A percentile compares a stretch with the other conserved stretches of the same genome.
phyloP scores from a whole-genome alignment of 2,329 filamentous ascomycete species.

The Ceratocystis colombiana region DNA sequence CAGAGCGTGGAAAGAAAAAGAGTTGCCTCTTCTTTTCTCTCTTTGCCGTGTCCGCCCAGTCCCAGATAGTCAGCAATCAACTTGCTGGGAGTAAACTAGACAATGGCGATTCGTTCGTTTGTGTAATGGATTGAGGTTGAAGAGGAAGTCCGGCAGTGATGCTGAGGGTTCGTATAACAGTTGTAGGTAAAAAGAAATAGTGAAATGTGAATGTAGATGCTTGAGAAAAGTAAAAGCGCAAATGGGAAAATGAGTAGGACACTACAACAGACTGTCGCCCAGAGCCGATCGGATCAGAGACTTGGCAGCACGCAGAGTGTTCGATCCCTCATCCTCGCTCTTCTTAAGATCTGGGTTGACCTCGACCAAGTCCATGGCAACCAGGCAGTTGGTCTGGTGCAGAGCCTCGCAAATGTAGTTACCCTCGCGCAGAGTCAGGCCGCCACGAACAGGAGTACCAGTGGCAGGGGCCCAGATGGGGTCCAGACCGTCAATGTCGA shows the following conservation, averaged over 20 bases:
- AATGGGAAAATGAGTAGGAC: background rate
- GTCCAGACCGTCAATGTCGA: conserved; percentile 93
- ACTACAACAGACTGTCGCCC: conserved; percentile 74
- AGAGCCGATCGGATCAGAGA: conserved; percentile 84
- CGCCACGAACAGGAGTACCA: conserved; percentile 86
- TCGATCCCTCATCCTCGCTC: conserved; percentile 51
- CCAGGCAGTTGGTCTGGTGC: conserved; percentile 65
- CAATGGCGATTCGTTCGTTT: conserved; percentile 22
- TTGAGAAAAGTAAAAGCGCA: background rate
- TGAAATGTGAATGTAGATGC: background rate
- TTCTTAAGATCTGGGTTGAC: conserved; percentile 64
- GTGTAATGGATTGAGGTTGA: conserved; percentile 17
- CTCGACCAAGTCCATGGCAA: conserved; percentile 74
- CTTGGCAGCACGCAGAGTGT: conserved; percentile 84
- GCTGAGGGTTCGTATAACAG: too few species aligned
- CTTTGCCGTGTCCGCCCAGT: background rate
- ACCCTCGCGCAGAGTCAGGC: conserved; percentile 84
- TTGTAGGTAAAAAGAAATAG: background rate
- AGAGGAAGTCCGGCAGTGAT: too few species aligned
- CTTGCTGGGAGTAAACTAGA: background rate
- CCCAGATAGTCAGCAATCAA: background rate
- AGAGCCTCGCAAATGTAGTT: conserved; percentile 92
- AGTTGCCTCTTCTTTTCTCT: conserved; percentile 25
- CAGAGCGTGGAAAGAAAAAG: conserved; percentile 26
- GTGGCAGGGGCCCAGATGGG: conserved; percentile 95